Evolutionary conservation across 225 moss, liverwort and hornwort species (phyloP), one percentile per base, ranked within the genome.

Genomic region (Bryum argenteum): DNA sequence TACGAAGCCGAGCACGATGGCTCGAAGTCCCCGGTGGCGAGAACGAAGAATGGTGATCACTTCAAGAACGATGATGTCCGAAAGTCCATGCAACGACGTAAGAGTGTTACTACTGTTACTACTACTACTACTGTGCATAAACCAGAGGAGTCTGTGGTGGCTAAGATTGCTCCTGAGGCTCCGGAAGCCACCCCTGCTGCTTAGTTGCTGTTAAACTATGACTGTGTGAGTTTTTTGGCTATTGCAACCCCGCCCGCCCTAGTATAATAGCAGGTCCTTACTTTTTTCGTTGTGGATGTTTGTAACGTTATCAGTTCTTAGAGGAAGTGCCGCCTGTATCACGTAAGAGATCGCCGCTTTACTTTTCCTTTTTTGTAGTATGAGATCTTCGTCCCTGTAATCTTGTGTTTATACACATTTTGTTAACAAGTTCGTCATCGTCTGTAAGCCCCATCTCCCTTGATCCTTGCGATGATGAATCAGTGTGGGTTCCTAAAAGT

Each of bases 1-100:
- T 61, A 82, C 4, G 82, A 74, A 52, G 71, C 88, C n/a, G 90
- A 92, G 0, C 75, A 77, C 2, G 92, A 92, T 8, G 89, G 84
- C 0, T 82, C 82, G 0, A 78, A 82, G 55, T 85, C 79, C 1
- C 90, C 90, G 21, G 74, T 84, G 0, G 81, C 85, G 0, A 61
- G 88, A 24, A 24, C 57, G 17, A 78, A 82, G 9, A 79, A 77
- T 61, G 91, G 89, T 2, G 85, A 85, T 10, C 84, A 71, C 13
- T 74, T 82, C 22, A 95, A 91, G 60, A n/a, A n/a, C n/a, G 94
- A 94, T 17, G 91, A 90, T 10, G 74, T 77, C 44, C 73, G 81
- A 43, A 90, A 86, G 50, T 77, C 90, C 0, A 71, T 77, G 0
- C 89, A 89, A 68, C 52, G 92, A 66, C 86, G 80, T 33, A 80